phyloP scores from a whole-genome alignment of 164 flowering plant species.

The Pachysandra terminalis region DNA sequence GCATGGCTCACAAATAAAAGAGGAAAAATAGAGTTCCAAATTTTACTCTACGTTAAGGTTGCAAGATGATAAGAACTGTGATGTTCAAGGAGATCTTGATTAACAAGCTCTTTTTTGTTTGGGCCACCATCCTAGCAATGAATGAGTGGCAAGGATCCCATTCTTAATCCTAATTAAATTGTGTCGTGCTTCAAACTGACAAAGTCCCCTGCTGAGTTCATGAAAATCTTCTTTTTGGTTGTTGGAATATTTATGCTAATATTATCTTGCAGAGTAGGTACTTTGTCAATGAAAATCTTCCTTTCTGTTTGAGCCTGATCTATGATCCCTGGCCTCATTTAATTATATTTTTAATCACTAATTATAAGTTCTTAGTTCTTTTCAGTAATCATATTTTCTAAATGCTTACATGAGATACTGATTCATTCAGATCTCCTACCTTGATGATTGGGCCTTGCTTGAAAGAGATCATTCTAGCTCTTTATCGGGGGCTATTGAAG shows the following conservation, averaged over 20 bases:
- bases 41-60: neutral
- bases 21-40: neutral
- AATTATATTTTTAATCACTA: too few relatives aligned
- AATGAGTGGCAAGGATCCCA: neutral
- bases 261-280: neutral
- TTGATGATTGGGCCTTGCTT: slow-evolving; percentile 72
- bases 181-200: neutral
- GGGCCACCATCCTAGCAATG: neutral
- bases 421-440: slow-evolving; percentile 54
- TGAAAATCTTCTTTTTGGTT: too few relatives aligned
- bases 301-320: neutral
- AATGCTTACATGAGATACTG: slow-evolving; percentile 5
- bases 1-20: neutral
- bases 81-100: neutral
- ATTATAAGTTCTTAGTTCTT: neutral
- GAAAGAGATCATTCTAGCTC: slow-evolving; percentile 75
- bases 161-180: neutral
- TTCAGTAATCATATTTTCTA: slow-evolving; percentile 10
- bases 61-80: neutral
- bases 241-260: neutral
- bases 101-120: neutral
- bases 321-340: too few relatives aligned
- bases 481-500: slow-evolving; percentile 58
- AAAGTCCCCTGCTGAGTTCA: neutral
- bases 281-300: neutral